Base-by-base conservation (phyloP, 2,329 filamentous ascomycete genomes). In the Colletotrichum siamense region DNA sequence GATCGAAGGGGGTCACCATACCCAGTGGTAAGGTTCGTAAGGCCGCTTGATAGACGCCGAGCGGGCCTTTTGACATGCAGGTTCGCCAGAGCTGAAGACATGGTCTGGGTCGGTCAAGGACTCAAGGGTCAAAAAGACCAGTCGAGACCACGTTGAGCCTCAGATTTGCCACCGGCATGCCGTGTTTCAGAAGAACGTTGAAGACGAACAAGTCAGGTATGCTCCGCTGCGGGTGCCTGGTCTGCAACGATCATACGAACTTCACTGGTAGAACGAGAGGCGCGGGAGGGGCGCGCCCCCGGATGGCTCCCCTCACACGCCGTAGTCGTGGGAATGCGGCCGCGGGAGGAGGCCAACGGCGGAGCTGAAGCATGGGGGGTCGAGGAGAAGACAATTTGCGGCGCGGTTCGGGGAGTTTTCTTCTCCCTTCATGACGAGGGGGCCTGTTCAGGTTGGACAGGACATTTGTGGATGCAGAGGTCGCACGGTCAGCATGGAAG, bases 121-220 rank as follows among this genome's bases (percentile, higher is more conserved):
- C 62, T 39, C n/a, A 22, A 52, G 44, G 44, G n/a, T n/a, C 44
- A 52, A 52, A 36, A 24, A 24, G 67, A 61, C 52, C 24, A 69
- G 67, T 69, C 65, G 10, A 63, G 71, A 39, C 65, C 65, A 16
- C 32, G 59, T 75, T 76, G 73, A 76, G 70, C 73, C 73, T 69
- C 70, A 65, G 16, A 30, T 52, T 76, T 44, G 73, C 73, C 73
- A 73, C 73, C 28, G 39, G 12, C 34, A 57, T 55, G 57, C 36
- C 65, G 44, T 73, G 59, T 65, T 52, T 64, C 70, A 69, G n/a
- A 52, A n/a, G 32, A 32, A 59, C 44, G 30, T 73, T 9, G 24
- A 68, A 30, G 44, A 55, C 6, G 28, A 61, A 52, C 34, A 59
- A 65, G 64, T 69, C 65, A 69, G 15, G n/a, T 18, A 24, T 13